These are phyloP conservation scores for Hibiscus trionum DNA, from an alignment of 345 rosid species.

Conservation along the genomic window DNA sequence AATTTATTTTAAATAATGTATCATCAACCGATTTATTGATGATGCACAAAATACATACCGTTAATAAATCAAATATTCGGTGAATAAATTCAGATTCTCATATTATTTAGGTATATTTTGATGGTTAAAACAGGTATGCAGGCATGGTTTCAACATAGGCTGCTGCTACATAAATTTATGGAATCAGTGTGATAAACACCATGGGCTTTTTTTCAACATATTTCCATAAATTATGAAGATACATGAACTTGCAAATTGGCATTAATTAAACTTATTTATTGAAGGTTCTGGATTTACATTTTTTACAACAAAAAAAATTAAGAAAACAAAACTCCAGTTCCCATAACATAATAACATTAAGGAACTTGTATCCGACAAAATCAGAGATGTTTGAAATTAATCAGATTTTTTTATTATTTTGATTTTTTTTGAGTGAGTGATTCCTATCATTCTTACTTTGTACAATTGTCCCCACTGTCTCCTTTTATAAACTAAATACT, in stretches of 20 bases:
- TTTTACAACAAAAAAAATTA: neutral
- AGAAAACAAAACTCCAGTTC: neutral
- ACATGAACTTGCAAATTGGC: neutral
- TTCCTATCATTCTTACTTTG: neutral
- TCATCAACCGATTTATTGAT: no score
- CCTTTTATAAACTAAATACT: neutral
- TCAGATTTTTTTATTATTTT: neutral
- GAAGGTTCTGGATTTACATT: neutral
- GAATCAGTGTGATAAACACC: neutral
- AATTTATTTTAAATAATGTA: no score
- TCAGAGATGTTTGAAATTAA: neutral
- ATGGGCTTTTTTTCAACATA: neutral
- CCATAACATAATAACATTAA: neutral
- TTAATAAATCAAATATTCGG: no score
- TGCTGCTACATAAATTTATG: neutral
- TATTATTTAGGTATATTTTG: no score
- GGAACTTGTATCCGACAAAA: neutral
- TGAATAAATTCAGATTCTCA: no score
- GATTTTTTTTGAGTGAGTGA: neutral
- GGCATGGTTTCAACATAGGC: slow-evolving; percentile 10
- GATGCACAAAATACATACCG: no score
- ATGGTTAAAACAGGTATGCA: no score
- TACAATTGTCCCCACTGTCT: neutral
- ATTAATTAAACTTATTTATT: neutral
- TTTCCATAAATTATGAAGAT: no score